Evolutionary conservation across 495 filamentous ascomycete genomes (phyloP), one percentile per base, ranked within the genome.

Genomic region (Thermochaetoides thermophila): DNA sequence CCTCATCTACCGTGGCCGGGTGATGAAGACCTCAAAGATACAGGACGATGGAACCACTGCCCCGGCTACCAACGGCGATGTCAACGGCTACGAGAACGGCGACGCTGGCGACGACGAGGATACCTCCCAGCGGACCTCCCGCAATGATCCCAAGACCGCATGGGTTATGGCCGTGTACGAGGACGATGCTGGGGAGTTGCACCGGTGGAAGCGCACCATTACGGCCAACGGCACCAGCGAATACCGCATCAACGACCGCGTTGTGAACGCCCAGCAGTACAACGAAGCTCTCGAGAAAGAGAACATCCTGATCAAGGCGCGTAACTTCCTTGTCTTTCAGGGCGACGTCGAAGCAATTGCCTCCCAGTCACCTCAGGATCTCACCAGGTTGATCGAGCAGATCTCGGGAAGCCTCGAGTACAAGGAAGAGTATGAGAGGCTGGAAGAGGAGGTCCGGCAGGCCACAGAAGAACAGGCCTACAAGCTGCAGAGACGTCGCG

Each of bases 141-240:
- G 72, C 25, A 68, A 72, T 42, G 87, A 96, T 42, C 91, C 89
- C 1, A 83, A 81, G 45, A 84, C 77, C 5, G 89, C 89, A 3
- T 99, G 86, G 87, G 89, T 99, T 3, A 95, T 92, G 85, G 89
- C 89, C 6, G 85, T 96, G 21, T 99, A 95, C 57, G 86, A 95
- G 52, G 89, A 99, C 44, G 89, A 96, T 55, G 85, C 84, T 2
- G 87, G 86, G 21, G 86, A 96, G 39, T 82, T 92, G 55, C 84
- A 93, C 44, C 71, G 76, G 47, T 99, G 89, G 89, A 93, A 92
- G 57, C 81, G 89, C 28, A 75, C 74, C 33, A 96, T 99, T 49
- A 94, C 89, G 11, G 81, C 69, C 49, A 66, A 71, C 36, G 89
- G 91, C 23, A 73, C 72, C 14, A 93, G 84, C 73, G 91, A 96